Conservation (phyloP, 2,329 filamentous ascomycete genomes). For the Sarocladiaceae sp. region DNA sequence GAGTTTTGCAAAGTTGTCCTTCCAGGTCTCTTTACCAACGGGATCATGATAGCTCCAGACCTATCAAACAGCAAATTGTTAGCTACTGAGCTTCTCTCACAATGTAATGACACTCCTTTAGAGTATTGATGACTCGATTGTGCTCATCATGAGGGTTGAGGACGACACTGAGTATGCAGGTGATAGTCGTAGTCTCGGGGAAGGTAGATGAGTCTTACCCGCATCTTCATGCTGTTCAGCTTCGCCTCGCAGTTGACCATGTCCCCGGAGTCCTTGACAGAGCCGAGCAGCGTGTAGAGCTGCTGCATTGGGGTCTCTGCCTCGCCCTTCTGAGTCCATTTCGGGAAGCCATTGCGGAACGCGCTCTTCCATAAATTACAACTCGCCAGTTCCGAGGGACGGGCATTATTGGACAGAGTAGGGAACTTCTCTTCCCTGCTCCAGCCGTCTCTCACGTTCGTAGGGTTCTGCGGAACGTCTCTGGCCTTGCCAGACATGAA, state of each 20-base stretch:
- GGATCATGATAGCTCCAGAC: neutral
- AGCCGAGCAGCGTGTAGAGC: neutral
- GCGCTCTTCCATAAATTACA: neutral
- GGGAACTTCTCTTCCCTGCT: too few species aligned
- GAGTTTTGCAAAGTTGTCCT: neutral
- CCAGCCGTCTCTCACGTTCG: too few species aligned
- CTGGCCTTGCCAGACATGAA: neutral
- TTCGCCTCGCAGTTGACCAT: neutral
- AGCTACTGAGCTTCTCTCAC: too few species aligned
- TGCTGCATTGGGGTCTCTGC: neutral
- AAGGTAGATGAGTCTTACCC: neutral
- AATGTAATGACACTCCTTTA: too few species aligned
- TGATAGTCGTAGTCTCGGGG: too few species aligned
- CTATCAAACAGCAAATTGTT: neutral
- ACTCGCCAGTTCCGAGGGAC: too few species aligned
- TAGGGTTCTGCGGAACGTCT: too few species aligned
- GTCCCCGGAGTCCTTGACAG: neutral
- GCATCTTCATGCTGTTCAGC: neutral
- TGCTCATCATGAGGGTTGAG: too few species aligned
- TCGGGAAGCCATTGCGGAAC: neutral
- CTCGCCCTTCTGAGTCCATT: neutral
- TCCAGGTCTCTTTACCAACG: neutral
- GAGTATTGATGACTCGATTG: too few species aligned
- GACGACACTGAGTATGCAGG: too few species aligned
- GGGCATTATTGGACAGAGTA: too few species aligned